phyloP scores from a whole-genome alignment of 2,329 filamentous ascomycete species.

The Monosporascus cannonballus region DNA sequence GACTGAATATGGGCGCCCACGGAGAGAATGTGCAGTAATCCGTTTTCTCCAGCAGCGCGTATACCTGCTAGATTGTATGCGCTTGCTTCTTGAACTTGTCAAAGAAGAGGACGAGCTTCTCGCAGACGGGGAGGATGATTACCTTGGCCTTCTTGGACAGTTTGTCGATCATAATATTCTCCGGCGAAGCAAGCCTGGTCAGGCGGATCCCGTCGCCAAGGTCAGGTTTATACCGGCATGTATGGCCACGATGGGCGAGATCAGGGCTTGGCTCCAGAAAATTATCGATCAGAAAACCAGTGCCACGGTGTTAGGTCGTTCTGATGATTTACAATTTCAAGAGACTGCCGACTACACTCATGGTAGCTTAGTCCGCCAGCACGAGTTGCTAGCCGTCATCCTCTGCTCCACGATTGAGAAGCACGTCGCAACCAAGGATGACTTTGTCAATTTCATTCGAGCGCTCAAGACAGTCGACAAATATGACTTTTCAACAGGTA shows the following conservation, averaged over 20 bases:
- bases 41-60: slow-evolving; percentile 82
- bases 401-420: slow-evolving; percentile 73
- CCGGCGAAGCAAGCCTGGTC: slow-evolving; percentile 38
- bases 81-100: slow-evolving; percentile 68
- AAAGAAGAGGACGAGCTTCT: slow-evolving; percentile 53
- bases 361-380: slow-evolving; percentile 76
- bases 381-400: slow-evolving; percentile 81
- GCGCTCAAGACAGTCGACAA: slow-evolving; percentile 65
- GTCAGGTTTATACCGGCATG: slow-evolving; percentile 68
- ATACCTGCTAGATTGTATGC: slow-evolving; percentile 76
- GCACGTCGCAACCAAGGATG: slow-evolving; percentile 60
- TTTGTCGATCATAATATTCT: slow-evolving; percentile 53
- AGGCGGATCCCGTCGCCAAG: slow-evolving; percentile 35
- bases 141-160: slow-evolving; percentile 47
- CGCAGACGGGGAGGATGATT: slow-evolving; percentile 42
- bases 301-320: slow-evolving; percentile 66
- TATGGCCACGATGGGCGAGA: slow-evolving; percentile 66
- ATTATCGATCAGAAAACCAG: slow-evolving; percentile 72
- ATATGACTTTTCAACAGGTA: slow-evolving; percentile 50
- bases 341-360: slow-evolving; percentile 79
- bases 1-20: slow-evolving; percentile 61
- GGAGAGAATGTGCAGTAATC: slow-evolving; percentile 75
- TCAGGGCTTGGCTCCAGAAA: slow-evolving; percentile 70
- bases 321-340: slow-evolving; percentile 50
- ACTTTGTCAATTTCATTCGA: slow-evolving; percentile 68